phyloP scores from a whole-genome alignment of 352 stramenopile species.

The Globisporangium polare region DNA sequence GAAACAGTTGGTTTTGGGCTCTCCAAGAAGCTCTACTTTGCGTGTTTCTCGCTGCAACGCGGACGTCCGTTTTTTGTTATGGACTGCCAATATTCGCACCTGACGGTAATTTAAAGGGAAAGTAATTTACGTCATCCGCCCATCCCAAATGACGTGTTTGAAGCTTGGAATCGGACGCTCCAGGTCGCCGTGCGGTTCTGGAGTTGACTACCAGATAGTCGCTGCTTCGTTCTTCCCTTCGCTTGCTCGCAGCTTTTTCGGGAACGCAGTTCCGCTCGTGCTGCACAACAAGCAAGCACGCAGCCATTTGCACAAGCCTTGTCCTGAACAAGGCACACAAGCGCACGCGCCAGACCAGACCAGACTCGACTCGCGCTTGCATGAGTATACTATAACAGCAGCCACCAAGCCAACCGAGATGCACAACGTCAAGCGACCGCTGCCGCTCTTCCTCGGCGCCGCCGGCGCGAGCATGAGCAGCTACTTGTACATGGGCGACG shows the following conservation, averaged over 20 bases:
- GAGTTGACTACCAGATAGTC: neutral
- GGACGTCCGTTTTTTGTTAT: too few relatives aligned
- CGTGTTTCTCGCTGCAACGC: too few relatives aligned
- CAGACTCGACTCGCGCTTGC: neutral
- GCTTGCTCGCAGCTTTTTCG: too few relatives aligned
- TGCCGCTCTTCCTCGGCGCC: constrained; percentile 45
- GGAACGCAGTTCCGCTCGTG: neutral
- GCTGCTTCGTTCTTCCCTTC: neutral
- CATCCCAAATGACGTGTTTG: neutral
- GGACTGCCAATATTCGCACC: too few relatives aligned
- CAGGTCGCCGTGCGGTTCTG: too few relatives aligned
- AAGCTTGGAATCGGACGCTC: neutral
- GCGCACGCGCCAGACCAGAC: neutral
- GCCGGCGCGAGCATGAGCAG: constrained; percentile 48
- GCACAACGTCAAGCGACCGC: constrained; percentile 43
- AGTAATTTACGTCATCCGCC: too few relatives aligned
- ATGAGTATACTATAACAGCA: neutral
- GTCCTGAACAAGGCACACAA: neutral
- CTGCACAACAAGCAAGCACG: constrained; percentile 5
- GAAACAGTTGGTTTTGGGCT: too few relatives aligned
- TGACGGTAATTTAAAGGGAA: too few relatives aligned
- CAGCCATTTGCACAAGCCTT: constrained; percentile 5
- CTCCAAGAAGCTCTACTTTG: too few relatives aligned
- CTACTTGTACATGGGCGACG: constrained; percentile 48
- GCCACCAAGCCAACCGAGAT: neutral